Evolutionary conservation across 352 stramenopile species (phyloP).

Genomic region (Achlya hypogyna): DNA sequence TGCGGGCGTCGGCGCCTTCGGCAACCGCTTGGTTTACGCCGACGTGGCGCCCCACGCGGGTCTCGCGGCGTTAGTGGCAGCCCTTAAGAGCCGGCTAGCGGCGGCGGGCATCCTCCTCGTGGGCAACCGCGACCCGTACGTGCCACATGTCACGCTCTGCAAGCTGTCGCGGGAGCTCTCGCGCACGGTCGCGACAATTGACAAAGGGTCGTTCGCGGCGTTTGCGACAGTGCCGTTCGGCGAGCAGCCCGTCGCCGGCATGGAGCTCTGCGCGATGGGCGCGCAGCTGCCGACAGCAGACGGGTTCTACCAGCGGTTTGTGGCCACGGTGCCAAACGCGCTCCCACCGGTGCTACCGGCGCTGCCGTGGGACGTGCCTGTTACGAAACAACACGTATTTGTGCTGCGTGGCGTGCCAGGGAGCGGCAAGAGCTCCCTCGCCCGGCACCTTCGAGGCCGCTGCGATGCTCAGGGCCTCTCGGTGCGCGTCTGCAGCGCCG

Average conservation of each 20-base stretch:
- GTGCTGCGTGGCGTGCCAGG: constrained; percentile 12
- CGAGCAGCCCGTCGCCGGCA: background rate
- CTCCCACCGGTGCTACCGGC: background rate
- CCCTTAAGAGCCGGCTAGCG: background rate
- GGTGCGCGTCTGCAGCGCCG: constrained; percentile 12
- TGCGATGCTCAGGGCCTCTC: background rate
- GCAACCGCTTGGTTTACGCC: constrained; percentile 11
- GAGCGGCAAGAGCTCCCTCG: background rate
- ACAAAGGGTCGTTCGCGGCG: background rate
- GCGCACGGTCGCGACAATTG: background rate
- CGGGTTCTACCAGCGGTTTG: constrained; percentile 10
- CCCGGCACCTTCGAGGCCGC: background rate
- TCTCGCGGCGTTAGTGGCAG: background rate
- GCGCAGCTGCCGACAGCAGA: background rate
- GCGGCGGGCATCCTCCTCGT: background rate
- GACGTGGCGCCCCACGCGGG: background rate
- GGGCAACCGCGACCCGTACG: constrained; percentile 14
- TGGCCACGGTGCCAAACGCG: background rate
- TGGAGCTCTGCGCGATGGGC: constrained; percentile 9
- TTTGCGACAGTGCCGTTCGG: background rate
- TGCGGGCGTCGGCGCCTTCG: background rate
- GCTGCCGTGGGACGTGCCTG: background rate
- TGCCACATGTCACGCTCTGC: constrained; percentile 10
- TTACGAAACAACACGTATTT: background rate
- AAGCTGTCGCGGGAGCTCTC: constrained; percentile 8